phyloP scores from a whole-genome alignment of 1,284 basidiomycete species.

The Melanopsichium pennsylvanicum region DNA sequence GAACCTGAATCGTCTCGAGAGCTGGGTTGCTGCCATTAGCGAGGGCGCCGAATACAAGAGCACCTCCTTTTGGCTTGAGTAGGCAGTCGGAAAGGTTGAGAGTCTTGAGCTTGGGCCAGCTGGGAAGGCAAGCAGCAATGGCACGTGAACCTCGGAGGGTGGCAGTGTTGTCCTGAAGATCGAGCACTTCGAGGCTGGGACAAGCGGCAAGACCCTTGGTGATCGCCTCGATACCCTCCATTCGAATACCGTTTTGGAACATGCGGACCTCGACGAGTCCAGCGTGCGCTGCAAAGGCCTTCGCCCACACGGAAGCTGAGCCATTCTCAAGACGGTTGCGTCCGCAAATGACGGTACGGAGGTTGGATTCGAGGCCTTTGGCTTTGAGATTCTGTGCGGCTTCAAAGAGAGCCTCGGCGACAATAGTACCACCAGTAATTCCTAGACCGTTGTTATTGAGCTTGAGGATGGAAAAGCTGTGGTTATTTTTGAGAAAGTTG shows the following conservation, averaged over 20 bases:
- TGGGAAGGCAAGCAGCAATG: constrained; percentile 75
- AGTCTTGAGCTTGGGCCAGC: constrained; percentile 76
- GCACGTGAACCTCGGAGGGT: constrained; percentile 77
- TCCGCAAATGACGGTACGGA: constrained; percentile 87
- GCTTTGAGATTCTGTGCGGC: constrained; percentile 77
- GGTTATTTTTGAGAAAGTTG: constrained; percentile 72
- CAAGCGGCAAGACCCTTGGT: constrained; percentile 79
- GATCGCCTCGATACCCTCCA: constrained; percentile 87
- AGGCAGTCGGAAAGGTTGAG: constrained; percentile 94
- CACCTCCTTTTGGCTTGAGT: constrained; percentile 72
- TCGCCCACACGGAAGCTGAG: constrained; percentile 82
- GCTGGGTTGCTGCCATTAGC: constrained; percentile 48
- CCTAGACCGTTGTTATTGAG: constrained; percentile 98
- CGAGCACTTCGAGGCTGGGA: constrained; percentile 77
- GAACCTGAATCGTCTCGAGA: constrained; percentile 56
- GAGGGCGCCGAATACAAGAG: constrained; percentile 53
- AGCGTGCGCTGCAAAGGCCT: constrained; percentile 85
- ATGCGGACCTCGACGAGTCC: constrained; percentile 82
- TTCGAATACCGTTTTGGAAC: constrained; percentile 96
- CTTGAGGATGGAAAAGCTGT: constrained; percentile 80
- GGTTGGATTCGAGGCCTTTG: constrained; percentile 75
- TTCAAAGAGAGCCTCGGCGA: constrained; percentile 82
- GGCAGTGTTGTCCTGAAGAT: constrained; percentile 96
- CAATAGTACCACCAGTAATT: constrained; percentile 83
- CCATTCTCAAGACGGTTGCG: constrained; percentile 94